Evolutionary conservation across 2,329 filamentous ascomycete species (phyloP).

Genomic region (Neoarthrinium moseri): DNA sequence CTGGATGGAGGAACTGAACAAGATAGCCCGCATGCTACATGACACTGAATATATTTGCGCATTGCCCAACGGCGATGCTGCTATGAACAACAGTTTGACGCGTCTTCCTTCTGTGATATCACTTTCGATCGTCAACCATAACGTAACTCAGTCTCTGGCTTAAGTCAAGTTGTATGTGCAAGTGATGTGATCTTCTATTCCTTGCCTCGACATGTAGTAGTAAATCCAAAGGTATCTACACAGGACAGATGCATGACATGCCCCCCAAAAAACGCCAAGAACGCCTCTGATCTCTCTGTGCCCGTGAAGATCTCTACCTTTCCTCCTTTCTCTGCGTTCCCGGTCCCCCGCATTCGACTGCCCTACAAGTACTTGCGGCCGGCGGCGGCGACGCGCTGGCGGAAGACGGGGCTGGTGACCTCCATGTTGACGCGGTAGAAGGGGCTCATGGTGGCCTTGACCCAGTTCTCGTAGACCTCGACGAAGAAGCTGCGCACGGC

Average conservation of each 20-base stretch:
- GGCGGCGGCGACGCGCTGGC: slow-evolving; percentile 76
- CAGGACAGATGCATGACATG: background rate
- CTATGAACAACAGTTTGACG: slow-evolving; percentile 19
- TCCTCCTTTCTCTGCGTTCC: too few relatives aligned
- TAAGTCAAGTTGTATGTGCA: too few relatives aligned
- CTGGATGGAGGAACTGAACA: slow-evolving; percentile 16
- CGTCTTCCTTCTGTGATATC: too few relatives aligned
- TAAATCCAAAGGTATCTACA: too few relatives aligned
- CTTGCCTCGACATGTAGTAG: too few relatives aligned
- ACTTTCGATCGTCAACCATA: slow-evolving; percentile 11
- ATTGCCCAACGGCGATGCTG: slow-evolving; percentile 18
- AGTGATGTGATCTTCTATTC: too few relatives aligned
- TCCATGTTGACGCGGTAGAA: slow-evolving; percentile 88
- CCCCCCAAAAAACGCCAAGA: background rate
- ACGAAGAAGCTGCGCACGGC: slow-evolving; percentile 92
- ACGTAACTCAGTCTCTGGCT: background rate
- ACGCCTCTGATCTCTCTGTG: background rate
- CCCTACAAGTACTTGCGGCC: slow-evolving; percentile 90
- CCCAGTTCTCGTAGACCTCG: slow-evolving; percentile 94
- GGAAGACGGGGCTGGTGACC: slow-evolving; percentile 83
- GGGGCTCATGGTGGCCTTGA: slow-evolving; percentile 96
- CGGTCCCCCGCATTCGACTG: too few relatives aligned
- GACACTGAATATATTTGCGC: slow-evolving; percentile 25
- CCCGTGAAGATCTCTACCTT: background rate
- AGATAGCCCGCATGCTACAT: slow-evolving; percentile 15